These are phyloP conservation scores for Cynara cardunculus DNA, from an alignment of 129 eudicot genomes.

Conservation along the genomic window DNA sequence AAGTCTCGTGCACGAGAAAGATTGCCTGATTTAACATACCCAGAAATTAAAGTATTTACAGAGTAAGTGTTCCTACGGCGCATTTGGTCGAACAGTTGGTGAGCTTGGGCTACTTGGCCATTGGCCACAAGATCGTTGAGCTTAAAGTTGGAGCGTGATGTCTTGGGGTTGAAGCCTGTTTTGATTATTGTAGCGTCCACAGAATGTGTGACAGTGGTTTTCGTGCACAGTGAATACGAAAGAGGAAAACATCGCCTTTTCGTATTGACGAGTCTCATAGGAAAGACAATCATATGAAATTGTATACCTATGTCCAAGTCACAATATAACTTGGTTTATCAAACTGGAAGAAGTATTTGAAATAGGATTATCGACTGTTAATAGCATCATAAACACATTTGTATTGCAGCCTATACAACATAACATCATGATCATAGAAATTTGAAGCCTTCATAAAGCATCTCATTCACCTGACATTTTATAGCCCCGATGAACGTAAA, in stretches of 20 bases:
- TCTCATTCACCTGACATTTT: no score
- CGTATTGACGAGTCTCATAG: conserved; percentile 16
- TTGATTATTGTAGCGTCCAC: conserved; percentile 60
- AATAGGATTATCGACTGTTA: background rate
- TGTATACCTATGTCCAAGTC: background rate
- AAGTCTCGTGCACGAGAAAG: conserved; percentile 49
- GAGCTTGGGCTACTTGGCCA: conserved; percentile 43
- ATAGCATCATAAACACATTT: background rate
- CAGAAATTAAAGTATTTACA: conserved; percentile 51
- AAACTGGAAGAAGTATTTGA: background rate
- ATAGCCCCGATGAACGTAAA: no score
- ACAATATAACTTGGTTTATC: background rate
- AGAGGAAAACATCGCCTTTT: background rate
- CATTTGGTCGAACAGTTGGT: conserved; percentile 75
- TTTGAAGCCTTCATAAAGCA: background rate
- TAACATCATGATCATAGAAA: background rate
- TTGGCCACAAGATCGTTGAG: conserved; percentile 33
- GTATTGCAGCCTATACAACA: no score
- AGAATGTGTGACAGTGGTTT: conserved; percentile 7
- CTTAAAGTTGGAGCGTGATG: conserved; percentile 50
- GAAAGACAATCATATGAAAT: conserved; percentile 2
- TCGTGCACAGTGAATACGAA: conserved; percentile 6
- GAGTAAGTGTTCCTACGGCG: conserved; percentile 51
- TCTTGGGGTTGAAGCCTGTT: conserved; percentile 65
- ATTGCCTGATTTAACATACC: conserved; percentile 53